Percentiles rank a stretch among this genome's conserved stretches.
phyloP scores from a whole-genome alignment of 108 stramenopile genomes.

The Nitzschia putrida region DNA sequence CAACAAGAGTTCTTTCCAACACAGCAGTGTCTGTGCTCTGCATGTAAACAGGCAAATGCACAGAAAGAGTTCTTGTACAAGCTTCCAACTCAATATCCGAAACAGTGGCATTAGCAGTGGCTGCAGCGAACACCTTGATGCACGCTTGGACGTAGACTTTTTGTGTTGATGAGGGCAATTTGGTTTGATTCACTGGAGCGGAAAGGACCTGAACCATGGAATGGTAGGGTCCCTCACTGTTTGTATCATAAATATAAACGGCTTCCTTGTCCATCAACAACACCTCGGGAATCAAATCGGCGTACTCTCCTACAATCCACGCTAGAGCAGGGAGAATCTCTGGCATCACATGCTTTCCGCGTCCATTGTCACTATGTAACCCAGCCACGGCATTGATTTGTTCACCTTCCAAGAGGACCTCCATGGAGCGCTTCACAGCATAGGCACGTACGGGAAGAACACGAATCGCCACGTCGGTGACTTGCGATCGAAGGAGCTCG shows the following conservation, averaged over 20 bases:
- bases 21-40: slow-evolving; percentile 84
- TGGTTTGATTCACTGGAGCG: slow-evolving; percentile 52
- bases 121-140: slow-evolving; percentile 86
- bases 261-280: slow-evolving; percentile 52
- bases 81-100: slow-evolving; percentile 58
- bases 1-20: slow-evolving; percentile 85
- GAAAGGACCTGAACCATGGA: slow-evolving; percentile 69
- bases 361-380: slow-evolving; percentile 40
- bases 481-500: slow-evolving; percentile 83
- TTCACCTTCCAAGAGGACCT: slow-evolving; percentile 59
- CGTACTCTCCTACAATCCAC: slow-evolving; percentile 97
- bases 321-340: slow-evolving; percentile 90
- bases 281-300: slow-evolving; percentile 68
- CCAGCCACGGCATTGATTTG: slow-evolving; percentile 20
- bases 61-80: slow-evolving; percentile 50
- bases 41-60: slow-evolving; percentile 56
- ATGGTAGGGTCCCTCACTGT: slow-evolving; percentile 65
- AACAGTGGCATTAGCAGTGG: slow-evolving; percentile 47
- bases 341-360: slow-evolving; percentile 57
- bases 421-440: slow-evolving; percentile 82
- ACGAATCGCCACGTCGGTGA: slow-evolving; percentile 92
- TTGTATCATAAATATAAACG: slow-evolving; percentile 46
- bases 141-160: slow-evolving; percentile 88
- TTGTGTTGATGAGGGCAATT: slow-evolving; percentile 62
- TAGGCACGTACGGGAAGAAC: slow-evolving; percentile 92